phyloP scores from a whole-genome alignment of 768 basidiomycete species.

The Leccinum imitatum region DNA sequence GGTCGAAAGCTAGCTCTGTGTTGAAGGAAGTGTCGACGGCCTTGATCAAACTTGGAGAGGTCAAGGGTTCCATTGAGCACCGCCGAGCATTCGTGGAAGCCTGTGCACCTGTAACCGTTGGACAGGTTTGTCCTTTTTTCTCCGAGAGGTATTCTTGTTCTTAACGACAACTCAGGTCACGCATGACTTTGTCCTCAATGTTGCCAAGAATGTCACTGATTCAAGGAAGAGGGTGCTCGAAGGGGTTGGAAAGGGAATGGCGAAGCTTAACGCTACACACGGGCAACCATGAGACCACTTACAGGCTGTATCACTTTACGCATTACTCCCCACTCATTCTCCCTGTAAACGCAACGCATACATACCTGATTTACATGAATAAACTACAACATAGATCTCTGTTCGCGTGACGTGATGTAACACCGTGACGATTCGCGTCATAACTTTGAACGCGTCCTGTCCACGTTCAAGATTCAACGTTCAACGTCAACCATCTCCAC shows the following conservation, averaged over 20 bases:
- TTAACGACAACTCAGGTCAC: conserved; percentile 46
- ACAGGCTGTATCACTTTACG: conserved; percentile 3
- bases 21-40: conserved; percentile 58
- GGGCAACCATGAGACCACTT: conserved; percentile 22
- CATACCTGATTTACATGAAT: background rate
- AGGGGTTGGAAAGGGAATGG: conserved; percentile 68
- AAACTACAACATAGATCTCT: background rate
- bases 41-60: conserved; percentile 51
- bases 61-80: conserved; percentile 50
- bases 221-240: conserved; percentile 70
- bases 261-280: conserved; percentile 48
- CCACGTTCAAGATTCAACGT: background rate
- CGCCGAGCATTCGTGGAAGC: conserved; percentile 52
- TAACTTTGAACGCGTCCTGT: conserved; percentile 8
- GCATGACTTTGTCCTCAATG: conserved; percentile 57
- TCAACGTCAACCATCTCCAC: conserved; percentile 3
- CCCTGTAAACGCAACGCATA: conserved; percentile 14
- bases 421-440: conserved; percentile 22
- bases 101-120: conserved; percentile 43
- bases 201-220: conserved; percentile 67
- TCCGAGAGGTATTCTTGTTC: background rate
- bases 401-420: conserved; percentile 16
- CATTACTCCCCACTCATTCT: conserved; percentile 24
- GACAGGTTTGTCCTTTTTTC: conserved; percentile 30
- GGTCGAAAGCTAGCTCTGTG: conserved; percentile 47